These are phyloP conservation scores for Cicer chorassanicum DNA, from an alignment of 306 rosid genomes.

Conservation along the genomic window DNA sequence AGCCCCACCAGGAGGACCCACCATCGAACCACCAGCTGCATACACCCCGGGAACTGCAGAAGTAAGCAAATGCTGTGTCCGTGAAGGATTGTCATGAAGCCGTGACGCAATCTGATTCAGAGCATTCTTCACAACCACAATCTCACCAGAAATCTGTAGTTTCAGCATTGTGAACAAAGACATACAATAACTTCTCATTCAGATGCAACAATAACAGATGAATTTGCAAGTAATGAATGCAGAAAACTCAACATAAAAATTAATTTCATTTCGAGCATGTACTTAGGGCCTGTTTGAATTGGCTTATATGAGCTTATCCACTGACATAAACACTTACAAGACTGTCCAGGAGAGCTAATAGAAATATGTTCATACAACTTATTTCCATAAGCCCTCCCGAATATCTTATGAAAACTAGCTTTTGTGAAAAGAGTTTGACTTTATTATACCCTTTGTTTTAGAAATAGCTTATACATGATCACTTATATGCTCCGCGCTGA, in stretches of 20 bases:
- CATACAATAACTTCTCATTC: background rate
- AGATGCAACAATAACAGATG: background rate
- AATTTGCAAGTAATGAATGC: background rate
- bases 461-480: background rate
- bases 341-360: background rate
- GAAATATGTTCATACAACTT: background rate
- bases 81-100: conserved; percentile 89
- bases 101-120: conserved; percentile 73
- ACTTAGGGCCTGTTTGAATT: background rate
- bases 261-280: background rate
- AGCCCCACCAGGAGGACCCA: conserved; percentile 72
- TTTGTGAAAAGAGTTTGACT: background rate
- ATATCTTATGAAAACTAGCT: background rate
- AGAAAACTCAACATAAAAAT: background rate
- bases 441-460: background rate
- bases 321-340: background rate
- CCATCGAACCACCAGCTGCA: conserved; percentile 62
- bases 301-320: background rate
- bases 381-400: no score
- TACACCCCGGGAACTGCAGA: conserved; percentile 64
- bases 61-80: conserved; percentile 82
- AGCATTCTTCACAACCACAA: conserved; percentile 77
- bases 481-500: background rate
- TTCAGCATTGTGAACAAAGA: conserved; percentile 25
- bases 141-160: conserved; percentile 82